A percentile compares a stretch with the other conserved stretches of the same genome.
Conservation (phyloP, 306 rosid species). For the Rosa lucieae region DNA sequence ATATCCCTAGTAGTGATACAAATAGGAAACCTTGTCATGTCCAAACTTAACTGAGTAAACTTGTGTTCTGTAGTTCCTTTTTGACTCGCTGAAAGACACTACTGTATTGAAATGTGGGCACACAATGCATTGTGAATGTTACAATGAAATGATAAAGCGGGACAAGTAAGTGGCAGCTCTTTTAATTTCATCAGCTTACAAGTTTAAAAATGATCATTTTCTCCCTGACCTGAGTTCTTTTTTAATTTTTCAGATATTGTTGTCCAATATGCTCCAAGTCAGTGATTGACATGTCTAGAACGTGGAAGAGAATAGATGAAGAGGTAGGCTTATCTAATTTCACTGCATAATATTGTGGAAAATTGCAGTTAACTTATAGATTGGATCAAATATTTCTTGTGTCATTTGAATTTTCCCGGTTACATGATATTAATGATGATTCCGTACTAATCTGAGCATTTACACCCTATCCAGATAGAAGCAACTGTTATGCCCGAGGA, state of each 20-base stretch:
- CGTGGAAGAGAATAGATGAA: constrained; percentile 88
- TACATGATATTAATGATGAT: neutral
- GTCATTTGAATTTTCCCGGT: neutral
- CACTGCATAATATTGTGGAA: neutral
- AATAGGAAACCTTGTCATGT: neutral
- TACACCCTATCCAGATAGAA: constrained; percentile 56
- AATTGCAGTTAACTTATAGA: neutral
- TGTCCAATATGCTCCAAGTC: constrained; percentile 95
- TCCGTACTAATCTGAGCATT: constrained; percentile 20
- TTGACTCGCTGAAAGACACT: constrained; percentile 77
- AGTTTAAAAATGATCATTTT: neutral
- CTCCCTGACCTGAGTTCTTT: constrained; percentile 24
- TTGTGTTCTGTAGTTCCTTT: constrained; percentile 62
- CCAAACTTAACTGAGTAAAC: constrained; percentile 7
- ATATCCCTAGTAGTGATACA: constrained; percentile 1
- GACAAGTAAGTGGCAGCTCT: constrained; percentile 54
- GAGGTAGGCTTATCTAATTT: constrained; percentile 57
- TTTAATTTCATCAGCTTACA: neutral
- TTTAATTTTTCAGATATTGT: constrained; percentile 52
- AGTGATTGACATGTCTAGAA: constrained; percentile 74
- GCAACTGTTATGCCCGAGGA: constrained; percentile 85
- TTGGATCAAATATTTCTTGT: neutral
- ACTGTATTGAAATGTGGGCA: constrained; percentile 94
- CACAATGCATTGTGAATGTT: constrained; percentile 90
- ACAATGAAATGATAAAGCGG: constrained; percentile 67